Base-by-base conservation (phyloP, 148 eudicot species). In the Pharnaceum exiguum region DNA sequence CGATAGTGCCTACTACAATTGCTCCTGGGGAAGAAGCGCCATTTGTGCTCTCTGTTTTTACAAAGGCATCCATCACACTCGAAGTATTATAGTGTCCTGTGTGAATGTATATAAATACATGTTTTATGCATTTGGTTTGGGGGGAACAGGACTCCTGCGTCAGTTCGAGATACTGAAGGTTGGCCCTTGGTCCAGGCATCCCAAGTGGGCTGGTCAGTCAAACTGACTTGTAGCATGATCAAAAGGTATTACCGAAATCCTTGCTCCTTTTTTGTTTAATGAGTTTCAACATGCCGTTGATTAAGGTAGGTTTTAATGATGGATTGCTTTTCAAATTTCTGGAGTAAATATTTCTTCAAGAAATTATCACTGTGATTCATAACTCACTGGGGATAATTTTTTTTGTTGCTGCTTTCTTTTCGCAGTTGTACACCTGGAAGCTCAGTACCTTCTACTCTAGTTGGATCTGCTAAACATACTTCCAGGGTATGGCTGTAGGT, bases 11-110 rank as follows among this genome's bases (percentile, higher is more conserved):
- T 23, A 94, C 99, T 2, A 94, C 96, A 23, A 79, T 86, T 44
- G 96, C 85, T 63, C 99, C 99, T 15, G 99, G 99, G 60, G 99
- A 94, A 78, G 99, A 94, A 79, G 99, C 99, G 19, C 99, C 99
- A 4, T 94, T 94, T 77, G 96, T 94, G 48, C 89, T 94, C 16
- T 94, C 99, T 44, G 95, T 94, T 24, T 94, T 94, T 62, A 94
- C 99, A 24, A 94, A 94, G 71, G 85, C 96, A 42, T 82, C 99
- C 11, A 59, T 94, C 55, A 71, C 77, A 31, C 80, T 94, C 55
- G 99, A 94, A 68, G 81, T 80, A 39, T 69, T 94, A 70, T 94
- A 89, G 77, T 47, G 52, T 24, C 16, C 33, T 27, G 38, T 29
- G 37, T 52, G 23, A 12, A 12, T 21, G 66, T 36, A 17, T 33